Conservation (phyloP, 176 grass and related monocot species). For the Eragrostis curvula region DNA sequence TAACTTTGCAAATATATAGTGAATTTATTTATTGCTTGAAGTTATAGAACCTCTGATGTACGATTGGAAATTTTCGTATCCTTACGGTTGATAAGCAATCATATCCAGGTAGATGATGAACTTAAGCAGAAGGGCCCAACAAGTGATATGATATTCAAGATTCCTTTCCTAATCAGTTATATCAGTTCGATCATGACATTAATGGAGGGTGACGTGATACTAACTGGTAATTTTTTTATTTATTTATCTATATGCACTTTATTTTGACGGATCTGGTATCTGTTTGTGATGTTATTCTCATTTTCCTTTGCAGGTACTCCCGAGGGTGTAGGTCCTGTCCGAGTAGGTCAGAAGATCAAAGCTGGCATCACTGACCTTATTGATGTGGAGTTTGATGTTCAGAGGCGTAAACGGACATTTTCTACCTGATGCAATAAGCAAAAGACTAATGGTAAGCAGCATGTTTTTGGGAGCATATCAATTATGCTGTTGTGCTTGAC, state of each 20-base stretch:
- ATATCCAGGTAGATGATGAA: conserved; percentile 82
- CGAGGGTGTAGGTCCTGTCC: conserved; percentile 84
- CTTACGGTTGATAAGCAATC: conserved; percentile 11
- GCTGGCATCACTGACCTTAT: conserved; percentile 91
- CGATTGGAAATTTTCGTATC: conserved; percentile 15
- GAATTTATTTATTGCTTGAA: not conserved
- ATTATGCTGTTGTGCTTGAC: not conserved
- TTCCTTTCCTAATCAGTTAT: conserved; percentile 93
- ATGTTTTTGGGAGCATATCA: conserved; percentile 5
- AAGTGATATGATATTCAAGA: conserved; percentile 94
- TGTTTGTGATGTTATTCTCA: conserved; percentile 10
- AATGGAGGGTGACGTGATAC: conserved; percentile 94
- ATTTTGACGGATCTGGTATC: not conserved
- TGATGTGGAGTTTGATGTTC: conserved; percentile 90
- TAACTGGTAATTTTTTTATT: conserved; percentile 65
- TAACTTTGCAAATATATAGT: conserved; percentile 36
- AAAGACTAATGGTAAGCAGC: conserved; percentile 10
- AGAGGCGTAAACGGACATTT: conserved; percentile 59
- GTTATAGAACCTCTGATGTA: not conserved
- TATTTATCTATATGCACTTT: not conserved
- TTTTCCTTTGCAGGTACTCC: conserved; percentile 67
- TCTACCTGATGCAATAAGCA: conserved; percentile 46
- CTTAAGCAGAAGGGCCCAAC: conserved; percentile 87
- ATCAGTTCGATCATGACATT: conserved; percentile 95
- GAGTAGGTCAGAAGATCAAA: conserved; percentile 80